phyloP scores from a whole-genome alignment of 1,284 basidiomycete species.

The Xerocomus amazonicus region DNA sequence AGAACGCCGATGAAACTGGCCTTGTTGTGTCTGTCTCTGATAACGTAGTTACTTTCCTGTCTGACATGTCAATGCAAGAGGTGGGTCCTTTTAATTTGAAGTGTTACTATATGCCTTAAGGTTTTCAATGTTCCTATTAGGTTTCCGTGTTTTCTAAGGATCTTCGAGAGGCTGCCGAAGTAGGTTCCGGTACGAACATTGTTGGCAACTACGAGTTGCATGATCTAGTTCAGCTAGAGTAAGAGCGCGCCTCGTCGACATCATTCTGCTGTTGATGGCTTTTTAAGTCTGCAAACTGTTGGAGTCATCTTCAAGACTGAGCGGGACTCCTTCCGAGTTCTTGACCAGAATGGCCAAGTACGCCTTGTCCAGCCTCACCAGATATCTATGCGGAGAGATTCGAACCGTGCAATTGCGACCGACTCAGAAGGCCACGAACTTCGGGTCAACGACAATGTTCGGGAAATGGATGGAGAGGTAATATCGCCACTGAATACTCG shows the following conservation, averaged over 20 bases:
- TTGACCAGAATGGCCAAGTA: constrained; percentile 91
- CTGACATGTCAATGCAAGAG: constrained; percentile 96
- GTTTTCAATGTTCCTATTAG: constrained; percentile 37
- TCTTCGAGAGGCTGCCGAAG: constrained; percentile 94
- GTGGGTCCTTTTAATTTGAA: constrained; percentile 36
- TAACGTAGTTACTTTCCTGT: constrained; percentile 93
- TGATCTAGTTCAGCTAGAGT: constrained; percentile 97
- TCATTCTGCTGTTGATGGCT: constrained; percentile 7
- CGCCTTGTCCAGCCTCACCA: constrained; percentile 92
- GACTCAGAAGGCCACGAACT: constrained; percentile 87
- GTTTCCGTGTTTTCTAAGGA: constrained; percentile 98
- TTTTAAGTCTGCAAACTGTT: constrained; percentile 77
- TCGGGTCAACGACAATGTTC: constrained; percentile 87
- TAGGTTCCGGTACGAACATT: constrained; percentile 84
- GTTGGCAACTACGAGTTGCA: constrained; percentile 95
- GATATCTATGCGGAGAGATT: constrained; percentile 88
- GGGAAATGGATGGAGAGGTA: constrained; percentile 89
- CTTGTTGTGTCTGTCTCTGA: constrained; percentile 90
- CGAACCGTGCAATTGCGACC: constrained; percentile 81
- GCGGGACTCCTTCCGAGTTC: constrained; percentile 89
- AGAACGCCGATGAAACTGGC: constrained; percentile 94
- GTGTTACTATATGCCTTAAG: background rate
- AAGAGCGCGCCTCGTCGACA: constrained; percentile 28
- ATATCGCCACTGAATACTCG: constrained; percentile 20
- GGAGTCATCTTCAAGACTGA: constrained; percentile 99